Conservation (phyloP, 805 yeast genomes). For the Nakazawaea wickerhamii region DNA sequence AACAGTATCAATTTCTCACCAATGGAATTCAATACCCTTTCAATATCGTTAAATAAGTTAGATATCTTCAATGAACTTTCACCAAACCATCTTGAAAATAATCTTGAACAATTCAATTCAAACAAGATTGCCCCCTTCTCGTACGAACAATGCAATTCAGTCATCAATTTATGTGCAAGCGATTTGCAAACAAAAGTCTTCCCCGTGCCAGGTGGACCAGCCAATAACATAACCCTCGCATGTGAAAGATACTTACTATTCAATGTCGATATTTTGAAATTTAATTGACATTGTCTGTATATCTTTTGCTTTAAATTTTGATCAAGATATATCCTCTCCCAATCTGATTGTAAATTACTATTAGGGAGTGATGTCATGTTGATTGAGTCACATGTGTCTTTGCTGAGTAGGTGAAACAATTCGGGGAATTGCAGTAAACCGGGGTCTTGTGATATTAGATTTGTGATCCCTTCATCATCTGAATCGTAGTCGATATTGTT, state of each 20-base stretch:
- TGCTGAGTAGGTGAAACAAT: not conserved
- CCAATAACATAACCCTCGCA: constrained; percentile 15
- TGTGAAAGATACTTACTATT: not conserved
- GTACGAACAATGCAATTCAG: constrained; percentile 15
- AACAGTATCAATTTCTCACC: constrained; percentile 23
- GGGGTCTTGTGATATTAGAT: not conserved
- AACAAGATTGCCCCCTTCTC: constrained; percentile 24
- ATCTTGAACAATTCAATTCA: constrained; percentile 32
- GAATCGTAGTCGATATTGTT: too few relatives aligned
- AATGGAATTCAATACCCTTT: constrained; percentile 21
- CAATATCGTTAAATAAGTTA: constrained; percentile 28
- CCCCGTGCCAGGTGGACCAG: constrained; percentile 43
- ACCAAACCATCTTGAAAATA: constrained; percentile 41
- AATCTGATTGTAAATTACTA: not conserved
- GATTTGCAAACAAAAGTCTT: constrained; percentile 37
- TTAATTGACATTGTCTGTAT: not conserved
- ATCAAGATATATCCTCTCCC: constrained; percentile 1
- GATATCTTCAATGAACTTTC: constrained; percentile 35
- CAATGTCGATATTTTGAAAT: not conserved
- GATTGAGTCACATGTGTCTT: constrained; percentile 1
- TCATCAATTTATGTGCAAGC: constrained; percentile 34
- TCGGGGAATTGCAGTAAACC: not conserved
- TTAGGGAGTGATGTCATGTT: constrained; percentile 3
- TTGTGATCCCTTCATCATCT: not conserved
- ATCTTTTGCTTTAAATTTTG: not conserved